Base-by-base conservation (phyloP, 805 yeast species). In the Candida easanensis region DNA sequence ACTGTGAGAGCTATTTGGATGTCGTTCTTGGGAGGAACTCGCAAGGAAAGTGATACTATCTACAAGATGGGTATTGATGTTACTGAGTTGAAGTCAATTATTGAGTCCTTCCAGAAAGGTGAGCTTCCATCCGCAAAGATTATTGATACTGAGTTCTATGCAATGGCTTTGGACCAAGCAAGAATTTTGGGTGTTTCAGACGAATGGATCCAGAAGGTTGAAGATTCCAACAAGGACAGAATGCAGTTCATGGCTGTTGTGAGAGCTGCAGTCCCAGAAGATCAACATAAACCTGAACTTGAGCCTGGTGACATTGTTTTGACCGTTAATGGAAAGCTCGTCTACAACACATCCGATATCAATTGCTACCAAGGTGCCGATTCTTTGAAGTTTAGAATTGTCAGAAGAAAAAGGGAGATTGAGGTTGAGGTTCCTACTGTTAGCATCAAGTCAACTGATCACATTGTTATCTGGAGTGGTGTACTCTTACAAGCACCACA, bases 181-280 rank as follows among this genome's bases (percentile, higher is more conserved):
- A 79, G 96, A 63, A 77, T 86, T 35, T 74, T 87, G 56, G 95
- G 95, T n/a, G 95, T 89, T 18, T 78, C 93, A 0, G 91, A 86
- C 53, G 79, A 78, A 33, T 88, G 95, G 95, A 84, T 90, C 47
- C 57, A 70, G 27, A 72, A 70, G 48, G 74, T 87, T 58, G 95
- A 87, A 60, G 70, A 74, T 20, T 74, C 72, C 25, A 74, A 79
- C 40, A 68, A 70, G 20, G 88, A 84, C 56, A 80, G 86, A 54
- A 71, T 83, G 34, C 90, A 88, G 58, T 77, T 90, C 48, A 74
- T 88, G 57, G 68, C 79, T 15, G 91, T 86, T 11, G 71, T 80
- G 11, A 76, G 91, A 53, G 80, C 84, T 2, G 78, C 88, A 1
- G 78, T 72, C 20, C 71, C 80, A 2, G 54, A 58, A 14, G 77